Evolutionary conservation across 441 rosid species (phyloP).

Genomic region (Corymbia calophylla): DNA sequence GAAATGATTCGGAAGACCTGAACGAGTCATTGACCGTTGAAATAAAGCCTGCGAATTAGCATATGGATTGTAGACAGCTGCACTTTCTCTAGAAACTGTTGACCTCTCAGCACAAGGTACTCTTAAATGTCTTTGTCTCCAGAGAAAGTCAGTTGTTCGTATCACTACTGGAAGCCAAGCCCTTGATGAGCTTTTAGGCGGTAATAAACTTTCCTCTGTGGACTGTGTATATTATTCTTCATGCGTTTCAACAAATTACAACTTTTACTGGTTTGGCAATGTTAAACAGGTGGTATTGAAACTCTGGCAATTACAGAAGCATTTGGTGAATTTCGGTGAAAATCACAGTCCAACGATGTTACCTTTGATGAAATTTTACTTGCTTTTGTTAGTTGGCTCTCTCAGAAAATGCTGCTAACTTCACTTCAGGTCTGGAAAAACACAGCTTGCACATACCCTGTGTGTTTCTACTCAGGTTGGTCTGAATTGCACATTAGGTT

Average conservation of each 20-base stretch:
- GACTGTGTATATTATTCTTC: not conserved
- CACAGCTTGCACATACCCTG: not conserved
- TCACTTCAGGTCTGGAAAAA: not conserved
- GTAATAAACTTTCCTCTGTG: not conserved
- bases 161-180: not conserved
- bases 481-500: not conserved
- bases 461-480: not conserved
- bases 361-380: not conserved
- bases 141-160: not conserved
- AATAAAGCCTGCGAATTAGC: not conserved
- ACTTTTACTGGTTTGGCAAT: not conserved
- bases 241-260: not conserved
- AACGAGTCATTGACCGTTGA: too few relatives aligned
- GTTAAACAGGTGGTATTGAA: not conserved
- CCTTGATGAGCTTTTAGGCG: not conserved
- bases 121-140: not conserved
- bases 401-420: not conserved
- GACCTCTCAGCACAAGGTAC: not conserved
- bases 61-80: not conserved
- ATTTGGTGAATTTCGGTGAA: not conserved
- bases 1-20: not conserved
- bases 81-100: not conserved
- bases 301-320: not conserved
- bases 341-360: not conserved
- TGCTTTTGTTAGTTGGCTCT: not conserved